Conservation (phyloP, 2,329 filamentous ascomycete genomes). For the Curvularia hawaiiensis region DNA sequence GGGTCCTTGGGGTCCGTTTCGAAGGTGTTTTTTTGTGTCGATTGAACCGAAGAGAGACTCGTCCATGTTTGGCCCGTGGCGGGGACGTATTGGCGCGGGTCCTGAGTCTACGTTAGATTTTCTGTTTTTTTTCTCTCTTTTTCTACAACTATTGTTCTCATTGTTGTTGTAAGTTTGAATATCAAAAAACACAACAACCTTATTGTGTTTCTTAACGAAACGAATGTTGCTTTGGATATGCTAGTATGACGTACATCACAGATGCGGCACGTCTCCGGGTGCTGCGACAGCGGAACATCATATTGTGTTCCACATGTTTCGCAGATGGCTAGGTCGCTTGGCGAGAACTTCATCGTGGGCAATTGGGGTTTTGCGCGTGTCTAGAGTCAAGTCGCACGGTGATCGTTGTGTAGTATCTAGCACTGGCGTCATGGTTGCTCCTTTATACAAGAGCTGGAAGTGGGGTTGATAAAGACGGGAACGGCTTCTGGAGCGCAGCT, state of each 20-base stretch:
- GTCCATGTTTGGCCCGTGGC: slow-evolving; percentile 69
- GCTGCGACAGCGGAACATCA: slow-evolving; percentile 56
- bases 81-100: slow-evolving; percentile 72
- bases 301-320: slow-evolving; percentile 74
- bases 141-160: too few species aligned
- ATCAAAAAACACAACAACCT: too few species aligned
- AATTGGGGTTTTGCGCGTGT: background rate
- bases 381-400: too few species aligned
- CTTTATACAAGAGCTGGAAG: slow-evolving; percentile 4
- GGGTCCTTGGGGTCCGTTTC: slow-evolving; percentile 53
- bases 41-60: slow-evolving; percentile 56
- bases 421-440: slow-evolving; percentile 4
- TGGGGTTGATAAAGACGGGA: slow-evolving; percentile 10
- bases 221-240: slow-evolving; percentile 4
- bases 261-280: slow-evolving; percentile 66
- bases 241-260: slow-evolving; percentile 68
- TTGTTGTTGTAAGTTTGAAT: too few species aligned
- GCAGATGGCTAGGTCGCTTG: slow-evolving; percentile 63
- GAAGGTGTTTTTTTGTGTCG: slow-evolving; percentile 61
- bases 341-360: slow-evolving; percentile 35
- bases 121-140: too few species aligned
- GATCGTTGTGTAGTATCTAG: slow-evolving; percentile 25
- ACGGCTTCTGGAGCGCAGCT: background rate
- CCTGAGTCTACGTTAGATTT: slow-evolving; percentile 42
- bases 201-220: background rate